A percentile compares a stretch with the other conserved stretches of the same genome.
Conservation (phyloP, 352 stramenopile species). For the Globisporangium sylvaticum region DNA sequence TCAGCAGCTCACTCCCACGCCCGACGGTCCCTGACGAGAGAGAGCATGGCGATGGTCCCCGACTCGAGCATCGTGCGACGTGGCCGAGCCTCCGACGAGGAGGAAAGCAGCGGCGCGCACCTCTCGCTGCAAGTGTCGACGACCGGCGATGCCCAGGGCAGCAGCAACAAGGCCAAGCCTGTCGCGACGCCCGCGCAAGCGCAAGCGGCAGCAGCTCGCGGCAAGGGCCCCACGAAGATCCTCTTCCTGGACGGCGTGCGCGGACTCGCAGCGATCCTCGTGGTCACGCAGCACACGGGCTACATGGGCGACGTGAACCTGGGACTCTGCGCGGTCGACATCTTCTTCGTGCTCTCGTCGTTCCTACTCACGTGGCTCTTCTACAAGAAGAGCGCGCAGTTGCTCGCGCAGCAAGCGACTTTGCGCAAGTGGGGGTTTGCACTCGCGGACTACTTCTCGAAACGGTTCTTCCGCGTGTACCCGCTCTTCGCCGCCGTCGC, state of each 20-base stretch:
- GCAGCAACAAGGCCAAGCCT: no score
- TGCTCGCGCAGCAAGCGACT: constrained; percentile 13
- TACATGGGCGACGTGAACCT: constrained; percentile 17
- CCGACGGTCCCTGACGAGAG: no score
- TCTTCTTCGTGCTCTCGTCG: not conserved
- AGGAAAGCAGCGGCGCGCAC: no score
- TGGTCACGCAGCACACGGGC: constrained; percentile 17
- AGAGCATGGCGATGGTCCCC: no score
- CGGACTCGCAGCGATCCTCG: constrained; percentile 15
- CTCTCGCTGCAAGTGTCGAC: no score
- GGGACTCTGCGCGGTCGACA: constrained; percentile 12
- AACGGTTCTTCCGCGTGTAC: constrained; percentile 53
- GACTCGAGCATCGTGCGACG: no score
- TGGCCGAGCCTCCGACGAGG: no score
- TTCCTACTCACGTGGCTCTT: constrained; percentile 24
- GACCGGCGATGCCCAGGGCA: no score
- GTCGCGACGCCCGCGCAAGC: no score
- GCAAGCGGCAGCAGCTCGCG: no score
- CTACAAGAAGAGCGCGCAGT: constrained; percentile 15
- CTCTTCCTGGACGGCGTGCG: constrained; percentile 17
- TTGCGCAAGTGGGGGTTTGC: constrained; percentile 8
- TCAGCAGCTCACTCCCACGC: no score
- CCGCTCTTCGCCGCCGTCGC: constrained; percentile 41
- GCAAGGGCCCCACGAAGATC: constrained; percentile 2
- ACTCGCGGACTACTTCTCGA: constrained; percentile 38